phyloP scores from a whole-genome alignment of 2,329 filamentous ascomycete species.

The Alternaria gaisen region DNA sequence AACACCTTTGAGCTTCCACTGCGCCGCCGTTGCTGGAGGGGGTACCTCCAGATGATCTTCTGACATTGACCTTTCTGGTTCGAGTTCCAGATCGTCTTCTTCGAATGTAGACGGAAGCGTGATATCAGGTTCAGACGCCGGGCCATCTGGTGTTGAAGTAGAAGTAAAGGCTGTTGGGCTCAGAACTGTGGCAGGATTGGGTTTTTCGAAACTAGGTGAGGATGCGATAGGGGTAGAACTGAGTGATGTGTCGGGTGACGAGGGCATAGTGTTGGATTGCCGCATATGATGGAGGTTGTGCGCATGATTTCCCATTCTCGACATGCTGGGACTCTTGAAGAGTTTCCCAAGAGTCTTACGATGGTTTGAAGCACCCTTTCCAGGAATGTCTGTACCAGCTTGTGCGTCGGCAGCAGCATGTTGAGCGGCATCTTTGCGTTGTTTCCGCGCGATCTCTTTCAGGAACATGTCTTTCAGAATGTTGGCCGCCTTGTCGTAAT shows the following conservation, averaged over 20 bases:
- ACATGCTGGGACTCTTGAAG: slow-evolving; percentile 71
- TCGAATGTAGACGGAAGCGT: slow-evolving; percentile 39
- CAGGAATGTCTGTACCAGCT: slow-evolving; percentile 31
- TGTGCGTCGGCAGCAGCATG: slow-evolving; percentile 48
- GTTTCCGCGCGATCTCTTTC: slow-evolving; percentile 73
- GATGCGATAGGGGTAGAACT: slow-evolving; percentile 55
- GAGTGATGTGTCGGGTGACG: slow-evolving; percentile 58
- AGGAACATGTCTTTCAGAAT: slow-evolving; percentile 91
- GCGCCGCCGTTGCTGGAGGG: slow-evolving; percentile 76
- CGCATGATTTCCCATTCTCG: slow-evolving; percentile 61
- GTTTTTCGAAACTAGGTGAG: slow-evolving; percentile 55
- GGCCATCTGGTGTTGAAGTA: slow-evolving; percentile 24
- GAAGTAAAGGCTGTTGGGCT: slow-evolving; percentile 23
- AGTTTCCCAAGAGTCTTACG: slow-evolving; percentile 64
- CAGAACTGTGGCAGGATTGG: slow-evolving; percentile 32
- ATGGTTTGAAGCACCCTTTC: slow-evolving; percentile 51
- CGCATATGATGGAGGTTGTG: slow-evolving; percentile 48
- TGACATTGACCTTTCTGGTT: slow-evolving; percentile 39
- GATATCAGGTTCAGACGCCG: slow-evolving; percentile 46
- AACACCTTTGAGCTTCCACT: slow-evolving; percentile 98
- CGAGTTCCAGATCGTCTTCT: slow-evolving; percentile 29
- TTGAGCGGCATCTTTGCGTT: slow-evolving; percentile 54
- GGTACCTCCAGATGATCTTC: slow-evolving; percentile 52
- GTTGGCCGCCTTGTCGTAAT: slow-evolving; percentile 89
- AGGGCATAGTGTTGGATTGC: slow-evolving; percentile 47